Evolutionary conservation across 345 rosid species (phyloP), one percentile per base, ranked within the genome.

Genomic region (Gynandropsis gynandra): DNA sequence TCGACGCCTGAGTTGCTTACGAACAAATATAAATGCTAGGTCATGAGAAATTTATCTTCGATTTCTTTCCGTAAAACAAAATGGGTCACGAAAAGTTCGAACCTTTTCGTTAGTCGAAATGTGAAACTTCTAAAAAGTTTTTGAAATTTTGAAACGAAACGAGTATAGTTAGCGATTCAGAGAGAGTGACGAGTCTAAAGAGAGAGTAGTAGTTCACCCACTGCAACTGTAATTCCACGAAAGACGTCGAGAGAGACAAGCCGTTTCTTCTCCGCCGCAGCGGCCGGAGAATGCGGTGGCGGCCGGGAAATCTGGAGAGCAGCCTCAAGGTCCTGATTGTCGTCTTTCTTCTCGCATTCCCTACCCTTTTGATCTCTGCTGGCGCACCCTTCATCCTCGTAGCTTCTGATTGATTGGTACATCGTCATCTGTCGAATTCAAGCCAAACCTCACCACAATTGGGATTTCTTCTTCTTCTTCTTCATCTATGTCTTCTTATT

Each of bases 171-270:
- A 24, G 29, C 2, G 5, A 24, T 24, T 10, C 47, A 50, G 0
- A 29, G n/a, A 57, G 3, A 15, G 11, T n/a, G 19, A 16, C 13
- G 5, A 24, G 5, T 5, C 29, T 5, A 46, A 15, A 41, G 32
- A 16, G 32, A 20, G 7, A 50, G 35, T 31, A 34, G n/a, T n/a
- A n/a, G n/a, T 24, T 24, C 29, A 20, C 15, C 46, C 73, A 78
- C 83, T 68, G 68, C 80, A 58, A 83, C 81, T 16, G 89, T 77
- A 69, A 83, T 71, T 9, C 93, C 87, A 2, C 93, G 85, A 50
- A 80, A 83, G 47, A 80, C 93, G 47, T 83, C 93, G 15, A 80
- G 79, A 20, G 93, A 83, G 47, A 67, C 74, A 10, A 83, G 72
- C 16, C 93, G 76, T 7, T 27, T 62, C 24, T 56, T 72, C 17